Conservation (phyloP, 2,329 filamentous ascomycete species). For the Beauveria sp. region DNA sequence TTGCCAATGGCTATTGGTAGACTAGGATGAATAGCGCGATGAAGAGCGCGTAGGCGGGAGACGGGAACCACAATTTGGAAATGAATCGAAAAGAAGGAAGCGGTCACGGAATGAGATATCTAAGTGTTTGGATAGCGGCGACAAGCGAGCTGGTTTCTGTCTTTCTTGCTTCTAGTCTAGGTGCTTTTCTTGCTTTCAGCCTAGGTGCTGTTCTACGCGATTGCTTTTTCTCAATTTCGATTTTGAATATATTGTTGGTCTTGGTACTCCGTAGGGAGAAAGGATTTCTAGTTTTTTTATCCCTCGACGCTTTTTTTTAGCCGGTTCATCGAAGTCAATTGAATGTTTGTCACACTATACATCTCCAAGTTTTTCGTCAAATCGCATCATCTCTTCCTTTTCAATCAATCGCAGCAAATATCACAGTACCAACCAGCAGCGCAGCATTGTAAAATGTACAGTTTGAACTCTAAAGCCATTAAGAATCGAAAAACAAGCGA, state of each 20-base stretch:
- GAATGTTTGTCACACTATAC: neutral
- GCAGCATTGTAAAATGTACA: too few species aligned
- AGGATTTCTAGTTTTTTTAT: neutral
- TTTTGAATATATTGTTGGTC: neutral
- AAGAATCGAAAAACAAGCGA: neutral
- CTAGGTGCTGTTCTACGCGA: neutral
- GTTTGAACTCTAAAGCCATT: neutral
- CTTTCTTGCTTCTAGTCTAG: neutral
- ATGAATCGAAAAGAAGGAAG: neutral
- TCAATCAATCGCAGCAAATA: too few species aligned
- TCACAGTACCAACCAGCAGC: too few species aligned
- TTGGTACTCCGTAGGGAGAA: neutral
- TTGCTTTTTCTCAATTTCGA: neutral
- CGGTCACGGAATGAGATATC: neutral
- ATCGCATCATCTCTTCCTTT: neutral
- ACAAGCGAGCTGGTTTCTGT: neutral
- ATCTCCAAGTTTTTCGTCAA: neutral
- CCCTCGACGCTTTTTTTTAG: neutral
- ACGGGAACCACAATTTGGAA: neutral
- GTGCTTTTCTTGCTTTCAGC: neutral
- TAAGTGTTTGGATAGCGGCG: neutral
- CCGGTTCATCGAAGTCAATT: neutral
- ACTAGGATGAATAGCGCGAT: neutral
- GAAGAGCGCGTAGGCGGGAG: neutral
- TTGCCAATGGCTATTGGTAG: neutral